phyloP scores from a whole-genome alignment of 73 alveolate genomes.

The Effrenium voratum region DNA sequence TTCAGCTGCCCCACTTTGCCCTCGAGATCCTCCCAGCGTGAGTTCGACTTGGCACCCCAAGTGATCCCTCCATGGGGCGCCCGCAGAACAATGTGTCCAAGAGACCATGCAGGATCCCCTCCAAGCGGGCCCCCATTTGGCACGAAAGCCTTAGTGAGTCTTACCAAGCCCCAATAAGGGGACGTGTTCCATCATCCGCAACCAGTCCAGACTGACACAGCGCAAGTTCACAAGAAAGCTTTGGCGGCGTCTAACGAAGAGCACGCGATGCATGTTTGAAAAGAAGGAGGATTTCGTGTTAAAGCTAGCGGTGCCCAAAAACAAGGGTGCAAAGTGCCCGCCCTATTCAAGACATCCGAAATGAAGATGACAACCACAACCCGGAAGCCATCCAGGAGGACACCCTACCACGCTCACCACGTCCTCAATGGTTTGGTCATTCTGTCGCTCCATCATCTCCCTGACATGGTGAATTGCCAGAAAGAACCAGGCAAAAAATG shows the following conservation, averaged over 20 bases:
- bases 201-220: too few relatives aligned
- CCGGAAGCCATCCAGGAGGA: not conserved
- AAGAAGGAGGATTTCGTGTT: not conserved
- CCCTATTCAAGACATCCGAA: not conserved
- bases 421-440: slow-evolving; percentile 56
- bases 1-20: slow-evolving; percentile 81
- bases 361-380: not conserved
- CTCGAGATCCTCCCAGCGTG: slow-evolving; percentile 46
- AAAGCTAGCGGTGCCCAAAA: not conserved
- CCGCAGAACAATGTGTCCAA: not conserved
- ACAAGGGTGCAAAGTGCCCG: too few relatives aligned
- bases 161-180: too few relatives aligned
- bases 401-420: not conserved
- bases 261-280: not conserved
- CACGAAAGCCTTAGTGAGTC: too few relatives aligned
- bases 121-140: too few relatives aligned
- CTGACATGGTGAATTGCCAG: not conserved
- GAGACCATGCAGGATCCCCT: not conserved
- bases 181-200: too few relatives aligned
- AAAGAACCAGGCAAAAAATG: not conserved
- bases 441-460: slow-evolving; percentile 92
- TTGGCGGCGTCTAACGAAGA: too few relatives aligned
- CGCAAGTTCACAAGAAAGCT: too few relatives aligned
- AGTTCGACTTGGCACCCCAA: too few relatives aligned
- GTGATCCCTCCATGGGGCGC: not conserved